Conservation (phyloP, 106 monocot genomes). For the Posidonia australis region DNA sequence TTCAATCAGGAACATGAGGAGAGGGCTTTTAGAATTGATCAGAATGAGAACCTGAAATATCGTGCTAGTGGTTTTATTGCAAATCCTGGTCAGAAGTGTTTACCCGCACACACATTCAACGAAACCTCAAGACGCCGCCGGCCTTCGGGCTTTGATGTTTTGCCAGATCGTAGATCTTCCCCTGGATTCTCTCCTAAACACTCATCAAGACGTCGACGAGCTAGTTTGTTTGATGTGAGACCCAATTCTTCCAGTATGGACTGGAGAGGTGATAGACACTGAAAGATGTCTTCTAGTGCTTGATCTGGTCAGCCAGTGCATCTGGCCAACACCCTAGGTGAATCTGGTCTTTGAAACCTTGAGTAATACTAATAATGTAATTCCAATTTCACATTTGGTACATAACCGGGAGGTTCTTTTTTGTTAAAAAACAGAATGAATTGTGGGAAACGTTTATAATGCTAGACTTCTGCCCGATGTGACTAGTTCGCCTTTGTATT, state of each 20-base stretch:
- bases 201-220: constrained; percentile 6
- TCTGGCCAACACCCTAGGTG: too few relatives aligned
- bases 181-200: background rate
- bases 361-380: too few relatives aligned
- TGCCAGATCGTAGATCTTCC: constrained; percentile 5
- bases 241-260: background rate
- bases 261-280: background rate
- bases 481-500: too few relatives aligned
- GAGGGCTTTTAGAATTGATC: background rate
- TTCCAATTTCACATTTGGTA: too few relatives aligned
- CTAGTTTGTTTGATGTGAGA: constrained; percentile 12
- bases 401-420: too few relatives aligned
- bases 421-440: too few relatives aligned
- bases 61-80: background rate
- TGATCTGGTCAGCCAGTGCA: too few relatives aligned
- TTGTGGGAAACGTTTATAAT: too few relatives aligned
- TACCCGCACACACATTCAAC: background rate
- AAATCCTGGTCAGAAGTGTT: background rate
- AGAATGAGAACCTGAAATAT: background rate
- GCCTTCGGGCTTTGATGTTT: constrained; percentile 10
- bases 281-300: too few relatives aligned
- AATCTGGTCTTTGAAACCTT: too few relatives aligned
- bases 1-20: constrained; percentile 2
- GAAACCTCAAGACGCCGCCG: background rate
- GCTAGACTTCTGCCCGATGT: too few relatives aligned